phyloP scores from a whole-genome alignment of 2,329 filamentous ascomycete species.

The Cercospora sojina region DNA sequence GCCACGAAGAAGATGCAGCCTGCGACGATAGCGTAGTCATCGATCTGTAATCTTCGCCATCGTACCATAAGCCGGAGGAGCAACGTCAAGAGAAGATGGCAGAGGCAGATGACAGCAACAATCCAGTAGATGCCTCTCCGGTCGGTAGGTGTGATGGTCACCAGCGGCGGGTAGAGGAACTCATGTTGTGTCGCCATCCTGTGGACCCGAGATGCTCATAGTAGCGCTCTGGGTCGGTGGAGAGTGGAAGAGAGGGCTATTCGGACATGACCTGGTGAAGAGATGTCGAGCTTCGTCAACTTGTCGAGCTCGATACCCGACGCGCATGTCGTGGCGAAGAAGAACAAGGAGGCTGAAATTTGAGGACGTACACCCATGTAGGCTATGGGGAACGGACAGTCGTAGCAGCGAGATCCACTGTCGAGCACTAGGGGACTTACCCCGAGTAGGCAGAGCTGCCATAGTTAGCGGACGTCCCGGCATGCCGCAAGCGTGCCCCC shows the following conservation, averaged over 20 bases:
- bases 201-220: constrained; percentile 1
- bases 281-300: neutral
- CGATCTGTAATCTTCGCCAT: constrained; percentile 19
- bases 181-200: constrained; percentile 5
- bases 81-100: constrained; percentile 18
- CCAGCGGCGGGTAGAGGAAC: constrained; percentile 16
- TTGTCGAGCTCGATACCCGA: neutral
- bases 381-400: neutral
- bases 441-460: neutral
- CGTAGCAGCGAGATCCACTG: neutral
- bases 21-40: constrained; percentile 17
- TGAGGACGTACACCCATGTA: constrained; percentile 1
- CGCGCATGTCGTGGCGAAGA: neutral
- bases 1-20: constrained; percentile 18
- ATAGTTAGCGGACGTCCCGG: neutral
- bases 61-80: constrained; percentile 17
- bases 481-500: neutral
- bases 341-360: constrained; percentile 7
- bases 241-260: neutral
- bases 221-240: neutral
- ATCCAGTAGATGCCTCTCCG: constrained; percentile 20
- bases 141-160: constrained; percentile 13
- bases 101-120: constrained; percentile 17
- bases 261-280: neutral
- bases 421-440: neutral